These are phyloP conservation scores for Peronospora belbahrii DNA, from an alignment of 352 stramenopile species.

Conservation along the genomic window DNA sequence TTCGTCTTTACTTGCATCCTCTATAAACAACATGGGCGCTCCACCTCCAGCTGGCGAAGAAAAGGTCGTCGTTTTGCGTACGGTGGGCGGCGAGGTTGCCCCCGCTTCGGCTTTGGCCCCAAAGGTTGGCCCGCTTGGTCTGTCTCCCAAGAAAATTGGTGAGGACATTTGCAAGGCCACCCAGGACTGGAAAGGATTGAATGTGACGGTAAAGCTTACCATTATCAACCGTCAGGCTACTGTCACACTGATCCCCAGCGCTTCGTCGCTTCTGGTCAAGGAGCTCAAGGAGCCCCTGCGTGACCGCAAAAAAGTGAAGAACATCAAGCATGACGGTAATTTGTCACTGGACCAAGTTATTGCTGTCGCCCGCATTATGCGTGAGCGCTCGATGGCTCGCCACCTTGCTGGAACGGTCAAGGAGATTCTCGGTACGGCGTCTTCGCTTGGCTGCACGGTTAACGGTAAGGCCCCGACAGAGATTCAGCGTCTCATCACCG, in stretches of 20 bases:
- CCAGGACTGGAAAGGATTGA: slow-evolving; percentile 99
- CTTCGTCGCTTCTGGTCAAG: slow-evolving; percentile 99
- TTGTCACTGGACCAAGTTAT: slow-evolving; percentile 99
- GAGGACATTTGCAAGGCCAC: slow-evolving; percentile 99
- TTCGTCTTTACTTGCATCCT: slow-evolving; percentile 47
- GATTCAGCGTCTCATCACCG: slow-evolving; percentile 94
- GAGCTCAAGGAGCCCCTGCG: slow-evolving; percentile 98
- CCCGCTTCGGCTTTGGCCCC: slow-evolving; percentile 97
- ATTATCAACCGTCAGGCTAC: slow-evolving; percentile 98
- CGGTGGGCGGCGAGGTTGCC: slow-evolving; percentile 98
- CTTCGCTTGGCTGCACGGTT: slow-evolving; percentile 99
- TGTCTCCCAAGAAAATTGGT: slow-evolving; percentile 99
- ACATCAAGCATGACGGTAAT: slow-evolving; percentile 99
- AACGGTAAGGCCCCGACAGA: slow-evolving; percentile 96
- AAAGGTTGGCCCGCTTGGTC: slow-evolving; percentile 99
- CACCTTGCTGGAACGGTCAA: slow-evolving; percentile 96
- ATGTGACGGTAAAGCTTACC: slow-evolving; percentile 99
- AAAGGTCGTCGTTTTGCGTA: slow-evolving; percentile 96
- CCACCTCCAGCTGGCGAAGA: slow-evolving; percentile 85
- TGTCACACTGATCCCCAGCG: slow-evolving; percentile 95
- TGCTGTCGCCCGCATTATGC: slow-evolving; percentile 96
- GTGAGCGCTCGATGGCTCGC: slow-evolving; percentile 95
- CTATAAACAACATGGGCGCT: slow-evolving; percentile 88
- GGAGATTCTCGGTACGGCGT: slow-evolving; percentile 98
- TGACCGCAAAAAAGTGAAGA: slow-evolving; percentile 99